phyloP scores from a whole-genome alignment of 169 alveolate genomes.

The Plasmodium sp. region DNA sequence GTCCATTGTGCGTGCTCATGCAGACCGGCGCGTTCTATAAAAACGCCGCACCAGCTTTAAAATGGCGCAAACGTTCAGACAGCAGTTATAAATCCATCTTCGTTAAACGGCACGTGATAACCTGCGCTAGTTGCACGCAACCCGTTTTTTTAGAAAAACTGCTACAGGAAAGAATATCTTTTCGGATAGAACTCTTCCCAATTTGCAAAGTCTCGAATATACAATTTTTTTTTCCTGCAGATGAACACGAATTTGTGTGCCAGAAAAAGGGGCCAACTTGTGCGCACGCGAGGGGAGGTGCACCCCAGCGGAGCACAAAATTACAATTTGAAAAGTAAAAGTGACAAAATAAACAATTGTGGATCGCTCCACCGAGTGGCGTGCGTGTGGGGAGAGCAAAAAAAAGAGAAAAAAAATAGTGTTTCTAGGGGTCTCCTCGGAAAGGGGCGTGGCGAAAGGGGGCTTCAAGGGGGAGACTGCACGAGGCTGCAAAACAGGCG shows the following conservation, averaged over 20 bases:
- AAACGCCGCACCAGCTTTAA: neutral
- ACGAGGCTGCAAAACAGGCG: neutral
- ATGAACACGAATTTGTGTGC: neutral
- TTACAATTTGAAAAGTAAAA: constrained; percentile 6
- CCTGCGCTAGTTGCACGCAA: neutral
- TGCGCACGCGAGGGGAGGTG: neutral
- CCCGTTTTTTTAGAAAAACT: neutral
- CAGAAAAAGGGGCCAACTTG: neutral
- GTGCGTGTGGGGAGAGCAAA: neutral
- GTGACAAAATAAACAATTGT: constrained; percentile 11
- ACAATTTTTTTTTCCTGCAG: neutral
- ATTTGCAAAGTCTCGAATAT: neutral
- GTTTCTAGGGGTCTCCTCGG: neutral
- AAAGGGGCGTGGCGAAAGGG: neutral
- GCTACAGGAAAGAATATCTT: neutral
- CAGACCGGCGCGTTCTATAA: neutral
- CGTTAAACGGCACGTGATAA: neutral
- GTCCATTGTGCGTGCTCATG: neutral
- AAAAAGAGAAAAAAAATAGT: neutral
- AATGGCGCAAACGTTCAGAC: neutral
- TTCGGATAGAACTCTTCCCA: neutral
- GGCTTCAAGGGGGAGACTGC: no score
- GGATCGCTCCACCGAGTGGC: constrained; percentile 7
- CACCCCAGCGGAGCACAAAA: neutral
- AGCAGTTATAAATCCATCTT: neutral